Base-by-base conservation (phyloP, 2,329 filamentous ascomycete genomes). In the Trichoderma atroviride region DNA sequence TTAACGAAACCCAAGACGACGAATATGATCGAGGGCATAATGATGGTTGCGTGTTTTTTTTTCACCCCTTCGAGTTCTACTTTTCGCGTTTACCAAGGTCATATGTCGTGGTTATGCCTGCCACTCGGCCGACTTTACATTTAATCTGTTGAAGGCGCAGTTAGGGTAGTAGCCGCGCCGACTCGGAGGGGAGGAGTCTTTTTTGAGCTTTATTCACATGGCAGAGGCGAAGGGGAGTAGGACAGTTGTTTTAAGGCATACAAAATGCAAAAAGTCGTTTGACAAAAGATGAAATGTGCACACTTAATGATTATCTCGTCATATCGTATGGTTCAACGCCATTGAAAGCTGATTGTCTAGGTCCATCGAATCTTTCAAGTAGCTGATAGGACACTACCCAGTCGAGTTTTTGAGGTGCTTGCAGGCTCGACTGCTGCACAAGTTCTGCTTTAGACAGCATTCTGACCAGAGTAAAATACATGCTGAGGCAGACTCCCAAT, bases 1-100 rank as follows among this genome's bases (percentile, higher is more conserved):
- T 71, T 50, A 73, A 67, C 63, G 65, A 72, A 74, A 68, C 70
- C 70, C 68, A 70, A 52, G 69, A 74, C 69, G 71, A 73, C 58
- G 72, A 65, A 69, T 70, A 75, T 70, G 70, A 72, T 71, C 59
- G 70, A 72, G 68, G 73, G 67, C 47, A 52, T 55, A 61, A 68
- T 59, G 73, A 68, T 61, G 69, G 68, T 60, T 67, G 63, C 55
- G 63, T 43, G 53, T 56, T 53, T 55, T 19, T 43, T 43, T 55
- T 19, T 24, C 10, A 7, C 33, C 33, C 33, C 16, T 40, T 47
- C 56, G 16, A 58, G 35, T 35, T 47, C 57, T 43, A 10, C 60
- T 70, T 40, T 69, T 27, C 58, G 40, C 40, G 16, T 68, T 70
- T 68, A 69, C 70, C 70, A 57, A 43, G 68, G 60, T 57, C 60